Conservation (phyloP, 768 basidiomycete species). For the Strobilomyces confusus region DNA sequence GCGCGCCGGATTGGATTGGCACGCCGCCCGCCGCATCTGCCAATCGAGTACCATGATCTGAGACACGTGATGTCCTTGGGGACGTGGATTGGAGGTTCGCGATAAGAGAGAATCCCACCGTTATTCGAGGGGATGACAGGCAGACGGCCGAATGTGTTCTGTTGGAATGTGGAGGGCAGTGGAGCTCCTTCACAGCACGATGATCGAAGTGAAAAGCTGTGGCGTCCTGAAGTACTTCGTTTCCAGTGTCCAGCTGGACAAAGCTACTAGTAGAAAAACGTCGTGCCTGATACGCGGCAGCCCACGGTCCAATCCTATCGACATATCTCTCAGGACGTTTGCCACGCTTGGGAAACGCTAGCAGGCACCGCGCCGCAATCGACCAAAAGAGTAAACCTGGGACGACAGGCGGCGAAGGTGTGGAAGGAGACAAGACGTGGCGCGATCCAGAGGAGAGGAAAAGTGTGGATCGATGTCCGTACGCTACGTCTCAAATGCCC, state of each 20-base stretch:
- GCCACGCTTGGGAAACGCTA: not conserved
- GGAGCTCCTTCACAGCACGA: not conserved
- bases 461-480: conserved; percentile 15
- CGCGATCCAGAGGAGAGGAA: conserved; percentile 14
- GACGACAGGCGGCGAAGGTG: conserved; percentile 7
- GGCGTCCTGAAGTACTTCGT: not conserved
- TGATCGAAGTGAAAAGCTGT: not conserved
- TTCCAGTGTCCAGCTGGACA: not conserved
- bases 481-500: not conserved
- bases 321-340: not conserved
- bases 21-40: not conserved
- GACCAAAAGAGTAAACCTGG: conserved; percentile 3
- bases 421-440: conserved; percentile 1
- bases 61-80: conserved; percentile 1
- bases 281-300: conserved; percentile 4
- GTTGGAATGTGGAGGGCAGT: conserved; percentile 2
- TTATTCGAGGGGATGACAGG: not conserved
- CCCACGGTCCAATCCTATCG: not conserved
- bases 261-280: not conserved
- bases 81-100: not conserved
- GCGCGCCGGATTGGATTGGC: not conserved
- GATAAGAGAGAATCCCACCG: not conserved
- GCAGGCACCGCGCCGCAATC: conserved; percentile 1
- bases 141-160: not conserved
- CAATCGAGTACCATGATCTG: not conserved